Percentiles rank a stretch among this genome's conserved stretches.
Evolutionary conservation across 108 stramenopile species (phyloP).

Genomic region (Aurantiochytrium sp.): DNA sequence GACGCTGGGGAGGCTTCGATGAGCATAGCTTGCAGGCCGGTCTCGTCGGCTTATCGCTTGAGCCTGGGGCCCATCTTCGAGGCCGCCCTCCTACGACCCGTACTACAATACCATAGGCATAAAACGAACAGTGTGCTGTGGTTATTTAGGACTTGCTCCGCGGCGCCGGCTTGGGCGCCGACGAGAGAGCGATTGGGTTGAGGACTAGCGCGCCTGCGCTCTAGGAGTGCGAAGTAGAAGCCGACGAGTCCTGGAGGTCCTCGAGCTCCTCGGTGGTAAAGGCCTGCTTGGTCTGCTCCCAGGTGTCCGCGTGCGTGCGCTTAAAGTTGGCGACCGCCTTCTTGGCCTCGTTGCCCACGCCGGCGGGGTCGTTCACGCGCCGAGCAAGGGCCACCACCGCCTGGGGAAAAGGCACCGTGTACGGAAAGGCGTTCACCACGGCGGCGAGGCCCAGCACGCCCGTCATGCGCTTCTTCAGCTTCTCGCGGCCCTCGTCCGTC

Average conservation of each 20-base stretch:
- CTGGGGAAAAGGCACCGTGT: not conserved
- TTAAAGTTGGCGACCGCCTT: not conserved
- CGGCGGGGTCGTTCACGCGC: slow-evolving; percentile 16
- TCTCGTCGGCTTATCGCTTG: no score
- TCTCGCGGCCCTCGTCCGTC: slow-evolving; percentile 7
- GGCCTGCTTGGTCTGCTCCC: not conserved
- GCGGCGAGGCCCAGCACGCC: slow-evolving; percentile 6
- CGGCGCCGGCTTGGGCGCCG: no score
- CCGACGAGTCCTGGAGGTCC: not conserved
- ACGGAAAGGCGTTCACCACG: slow-evolving; percentile 3
- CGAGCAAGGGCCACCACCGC: slow-evolving; percentile 1
- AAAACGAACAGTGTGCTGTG: no score
- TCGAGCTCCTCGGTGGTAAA: slow-evolving; percentile 23
- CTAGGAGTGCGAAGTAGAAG: not conserved
- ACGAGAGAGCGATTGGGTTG: no score
- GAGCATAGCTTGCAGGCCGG: no score
- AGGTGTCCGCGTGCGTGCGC: slow-evolving; percentile 8
- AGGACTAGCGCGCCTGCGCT: no score
- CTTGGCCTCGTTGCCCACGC: not conserved
- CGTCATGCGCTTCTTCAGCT: slow-evolving; percentile 23
- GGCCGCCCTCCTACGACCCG: no score
- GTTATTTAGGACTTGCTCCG: no score
- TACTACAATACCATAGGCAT: no score
- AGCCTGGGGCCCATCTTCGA: no score
- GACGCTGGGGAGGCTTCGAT: no score